Evolutionary conservation across 306 rosid species (phyloP).

Genomic region (Leucaena leucocephala): DNA sequence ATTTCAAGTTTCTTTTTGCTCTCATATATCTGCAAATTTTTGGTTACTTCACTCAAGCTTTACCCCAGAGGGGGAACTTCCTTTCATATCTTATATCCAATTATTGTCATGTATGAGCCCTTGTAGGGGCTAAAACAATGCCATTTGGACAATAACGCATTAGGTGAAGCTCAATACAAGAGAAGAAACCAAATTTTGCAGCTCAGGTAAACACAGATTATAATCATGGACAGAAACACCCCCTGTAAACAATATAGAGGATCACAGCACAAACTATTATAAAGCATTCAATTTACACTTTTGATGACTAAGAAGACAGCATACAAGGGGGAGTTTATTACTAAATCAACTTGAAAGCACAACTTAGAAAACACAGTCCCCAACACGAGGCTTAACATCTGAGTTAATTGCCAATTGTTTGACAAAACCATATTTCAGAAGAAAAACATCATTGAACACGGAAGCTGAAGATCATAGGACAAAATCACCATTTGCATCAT

Average conservation of each 20-base stretch:
- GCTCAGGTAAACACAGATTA: neutral
- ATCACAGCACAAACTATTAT: neutral
- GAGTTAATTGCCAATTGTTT: slow-evolving; percentile 20
- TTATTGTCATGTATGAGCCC: neutral
- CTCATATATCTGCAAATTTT: slow-evolving; percentile 11
- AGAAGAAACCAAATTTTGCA: neutral
- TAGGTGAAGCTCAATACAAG: neutral
- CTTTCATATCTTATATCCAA: neutral
- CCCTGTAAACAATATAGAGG: neutral
- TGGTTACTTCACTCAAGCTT: neutral
- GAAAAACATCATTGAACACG: slow-evolving; percentile 1
- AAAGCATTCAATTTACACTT: slow-evolving; percentile 16
- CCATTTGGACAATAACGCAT: neutral
- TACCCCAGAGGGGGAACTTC: neutral
- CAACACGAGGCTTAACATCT: slow-evolving; percentile 1
- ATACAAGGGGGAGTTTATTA: neutral
- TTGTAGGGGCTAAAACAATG: neutral
- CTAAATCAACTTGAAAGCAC: slow-evolving; percentile 7
- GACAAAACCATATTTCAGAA: slow-evolving; percentile 13
- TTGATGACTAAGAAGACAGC: slow-evolving; percentile 1
- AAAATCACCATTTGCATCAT: slow-evolving; percentile 19
- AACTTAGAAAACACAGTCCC: neutral
- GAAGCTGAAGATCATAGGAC: neutral
- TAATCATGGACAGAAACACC: neutral
- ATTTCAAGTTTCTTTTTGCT: neutral